Conservation (phyloP, 345 rosid genomes). For the Citrus trifoliata region DNA sequence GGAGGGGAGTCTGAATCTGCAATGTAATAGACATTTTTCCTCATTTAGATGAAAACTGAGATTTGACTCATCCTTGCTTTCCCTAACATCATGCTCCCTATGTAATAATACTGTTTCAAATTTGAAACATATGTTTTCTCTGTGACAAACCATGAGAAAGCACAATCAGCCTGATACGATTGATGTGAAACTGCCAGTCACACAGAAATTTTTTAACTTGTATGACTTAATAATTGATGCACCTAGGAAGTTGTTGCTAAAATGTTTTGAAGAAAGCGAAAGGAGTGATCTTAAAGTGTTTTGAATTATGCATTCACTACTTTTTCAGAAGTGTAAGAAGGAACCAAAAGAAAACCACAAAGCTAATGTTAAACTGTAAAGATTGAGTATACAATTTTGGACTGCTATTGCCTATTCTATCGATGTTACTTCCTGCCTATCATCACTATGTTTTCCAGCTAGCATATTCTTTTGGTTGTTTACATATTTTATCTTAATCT, state of each 20-base stretch:
- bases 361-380: background rate
- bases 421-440: background rate
- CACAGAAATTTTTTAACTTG: background rate
- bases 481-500: background rate
- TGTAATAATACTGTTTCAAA: background rate
- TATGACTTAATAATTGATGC: background rate
- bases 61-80: background rate
- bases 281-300: too few species aligned
- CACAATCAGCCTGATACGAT: background rate
- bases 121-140: background rate
- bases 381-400: background rate
- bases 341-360: background rate
- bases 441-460: background rate
- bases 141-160: background rate
- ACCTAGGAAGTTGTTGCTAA: too few species aligned
- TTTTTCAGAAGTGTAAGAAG: background rate
- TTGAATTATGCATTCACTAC: background rate
- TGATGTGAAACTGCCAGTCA: background rate
- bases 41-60: background rate
- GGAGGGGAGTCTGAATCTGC: constrained; percentile 92
- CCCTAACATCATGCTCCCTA: background rate
- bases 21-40: constrained; percentile 34
- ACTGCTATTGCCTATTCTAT: background rate
- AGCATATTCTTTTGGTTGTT: background rate
- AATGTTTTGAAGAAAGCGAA: too few species aligned